Base-by-base conservation (phyloP, 1,139 yeast species). In the Saccharomyces pastorianus region DNA sequence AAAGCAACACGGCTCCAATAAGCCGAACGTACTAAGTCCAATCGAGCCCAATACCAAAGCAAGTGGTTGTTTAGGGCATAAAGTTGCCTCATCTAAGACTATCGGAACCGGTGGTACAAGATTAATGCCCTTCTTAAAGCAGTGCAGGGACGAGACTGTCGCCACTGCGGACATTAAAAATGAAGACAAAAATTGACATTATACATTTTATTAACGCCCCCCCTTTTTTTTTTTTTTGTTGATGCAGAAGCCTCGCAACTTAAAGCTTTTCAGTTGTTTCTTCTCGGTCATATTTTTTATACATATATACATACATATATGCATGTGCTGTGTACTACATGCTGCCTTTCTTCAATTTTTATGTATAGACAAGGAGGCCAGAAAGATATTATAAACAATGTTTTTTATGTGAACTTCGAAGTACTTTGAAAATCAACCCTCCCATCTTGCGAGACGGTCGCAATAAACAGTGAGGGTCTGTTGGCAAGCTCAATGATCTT, bases 51-150 rank as follows among this genome's bases (percentile, higher is more conserved):
- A 38, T 20, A 38, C 44, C 26, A 38, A 38, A 26, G 4, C 44
- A 11, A 11, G n/a, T 4, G 26, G 2, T 9, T 38, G 25, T 13
- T 38, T 25, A n/a, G 26, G 44, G 20, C 13, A 25, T 4, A 38
- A 38, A 20, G 11, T 13, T 11, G 44, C 44, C 6, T 38, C 44
- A 13, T 17, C 25, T 52, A 83, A 80, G 59, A 83, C 81, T 60
- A 80, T 83, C 61, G 98, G 98, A 8, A 91, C 98, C 1, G 98
- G 98, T 14, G 97, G 98, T 47, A 91, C 97, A 0, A 84, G 96
- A 0, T 76, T 91, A 63, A 80, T 91, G 58, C 96, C 96, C 31
- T 91, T 91, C 73, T 78, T 91, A 66, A 90, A 90, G 69, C 97
- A 91, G 70, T 91, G 96, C 61, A 82, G 98, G 69, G 97, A 91